phyloP scores from a whole-genome alignment of 148 eudicot genomes.

The Vaccinium darrowii region DNA sequence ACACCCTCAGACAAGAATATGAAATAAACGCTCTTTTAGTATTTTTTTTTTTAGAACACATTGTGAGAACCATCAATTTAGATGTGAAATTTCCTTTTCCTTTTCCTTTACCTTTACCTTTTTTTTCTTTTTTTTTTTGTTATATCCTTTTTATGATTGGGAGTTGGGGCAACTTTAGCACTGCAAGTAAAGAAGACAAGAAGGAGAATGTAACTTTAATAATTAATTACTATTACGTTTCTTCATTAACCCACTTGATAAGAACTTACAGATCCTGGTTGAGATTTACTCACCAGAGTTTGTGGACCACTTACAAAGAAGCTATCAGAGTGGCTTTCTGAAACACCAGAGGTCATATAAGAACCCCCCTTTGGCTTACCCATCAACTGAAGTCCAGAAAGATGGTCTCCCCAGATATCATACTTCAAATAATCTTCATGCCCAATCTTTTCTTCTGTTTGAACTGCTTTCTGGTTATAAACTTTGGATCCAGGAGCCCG shows the following conservation, averaged over 20 bases:
- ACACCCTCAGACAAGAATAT: not conserved
- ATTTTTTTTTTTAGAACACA: not conserved
- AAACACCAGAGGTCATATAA: slow-evolving; percentile 21
- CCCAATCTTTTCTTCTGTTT: slow-evolving; percentile 29
- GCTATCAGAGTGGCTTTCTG: slow-evolving; percentile 55
- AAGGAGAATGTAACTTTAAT: not conserved
- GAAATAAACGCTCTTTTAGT: not conserved
- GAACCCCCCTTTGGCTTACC: slow-evolving; percentile 28
- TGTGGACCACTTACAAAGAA: slow-evolving; percentile 69
- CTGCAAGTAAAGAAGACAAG: slow-evolving; percentile 7
- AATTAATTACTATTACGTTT: slow-evolving; percentile 13
- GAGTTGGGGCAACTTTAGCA: not conserved
- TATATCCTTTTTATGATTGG: not conserved
- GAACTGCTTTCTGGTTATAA: slow-evolving; percentile 23
- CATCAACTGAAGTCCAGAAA: slow-evolving; percentile 47
- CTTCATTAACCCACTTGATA: slow-evolving; percentile 44
- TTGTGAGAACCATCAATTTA: not conserved
- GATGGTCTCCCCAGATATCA: slow-evolving; percentile 90
- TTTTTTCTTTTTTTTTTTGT: no score
- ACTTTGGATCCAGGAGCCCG: slow-evolving; percentile 80
- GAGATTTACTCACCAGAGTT: slow-evolving; percentile 43
- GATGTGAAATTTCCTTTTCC: not conserved
- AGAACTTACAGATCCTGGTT: slow-evolving; percentile 45
- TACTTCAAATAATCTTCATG: slow-evolving; percentile 48
- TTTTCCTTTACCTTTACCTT: not conserved